Percentiles rank a stretch among this genome's conserved stretches.
Evolutionary conservation across 192 early-diverging fungal species (phyloP).

Genomic region (Backusella sp.): DNA sequence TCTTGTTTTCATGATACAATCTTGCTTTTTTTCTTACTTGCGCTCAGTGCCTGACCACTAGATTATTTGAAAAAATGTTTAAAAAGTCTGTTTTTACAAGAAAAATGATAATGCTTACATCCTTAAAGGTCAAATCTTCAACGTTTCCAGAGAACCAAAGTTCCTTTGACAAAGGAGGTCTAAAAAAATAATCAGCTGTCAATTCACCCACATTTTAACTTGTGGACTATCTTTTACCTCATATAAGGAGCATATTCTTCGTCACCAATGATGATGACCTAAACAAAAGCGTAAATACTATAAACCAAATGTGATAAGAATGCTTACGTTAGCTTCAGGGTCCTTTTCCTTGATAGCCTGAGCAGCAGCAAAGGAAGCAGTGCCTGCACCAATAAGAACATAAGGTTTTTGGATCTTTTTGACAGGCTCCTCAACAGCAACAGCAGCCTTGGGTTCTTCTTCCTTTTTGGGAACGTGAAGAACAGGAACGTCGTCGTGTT

Average conservation of each 20-base stretch:
- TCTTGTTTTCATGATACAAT: neutral
- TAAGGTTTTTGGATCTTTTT: slow-evolving; percentile 40
- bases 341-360: slow-evolving; percentile 59
- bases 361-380: slow-evolving; percentile 58
- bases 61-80: neutral
- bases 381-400: slow-evolving; percentile 56
- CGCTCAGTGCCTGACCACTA: slow-evolving; percentile 57
- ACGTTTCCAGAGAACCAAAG: slow-evolving; percentile 58
- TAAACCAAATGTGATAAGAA: too few species aligned
- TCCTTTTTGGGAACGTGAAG: neutral
- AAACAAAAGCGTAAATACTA: neutral
- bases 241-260: slow-evolving; percentile 57
- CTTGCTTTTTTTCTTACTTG: slow-evolving; percentile 29
- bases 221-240: slow-evolving; percentile 27
- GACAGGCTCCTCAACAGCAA: slow-evolving; percentile 3
- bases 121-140: slow-evolving; percentile 48
- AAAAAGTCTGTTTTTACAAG: neutral
- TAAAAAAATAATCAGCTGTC: neutral
- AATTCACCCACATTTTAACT: neutral
- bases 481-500: slow-evolving; percentile 18
- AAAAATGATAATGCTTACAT: slow-evolving; percentile 25
- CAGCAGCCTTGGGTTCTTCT: neutral
- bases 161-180: slow-evolving; percentile 65
- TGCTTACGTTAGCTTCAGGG: slow-evolving; percentile 51
- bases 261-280: slow-evolving; percentile 57